Evolutionary conservation across 306 rosid genomes (phyloP), one percentile per base, ranked within the genome.

Genomic region (Corylus americana): DNA sequence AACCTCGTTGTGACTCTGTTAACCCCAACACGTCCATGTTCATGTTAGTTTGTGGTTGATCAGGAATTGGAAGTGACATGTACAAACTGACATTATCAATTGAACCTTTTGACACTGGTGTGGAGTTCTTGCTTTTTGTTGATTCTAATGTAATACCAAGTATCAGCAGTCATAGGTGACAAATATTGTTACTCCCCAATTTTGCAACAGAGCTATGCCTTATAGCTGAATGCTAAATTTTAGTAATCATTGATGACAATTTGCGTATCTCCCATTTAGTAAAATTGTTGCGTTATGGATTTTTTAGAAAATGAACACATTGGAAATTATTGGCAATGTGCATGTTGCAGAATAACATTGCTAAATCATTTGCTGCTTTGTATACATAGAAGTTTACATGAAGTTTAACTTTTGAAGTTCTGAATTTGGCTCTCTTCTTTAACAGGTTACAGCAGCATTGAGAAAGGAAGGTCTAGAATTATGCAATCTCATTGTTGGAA

Each of bases 391-490:
- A 59, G 35, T 10, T 22, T 22, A 59, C 14, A 22, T 22, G 66
- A 59, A 59, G 35, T 9, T 59, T 14, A 22, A 59, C 4, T 22
- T 59, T 59, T 16, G 37, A 6, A 73, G 76, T 76, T 81, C 47
- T 47, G 48, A 54, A 77, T 20, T 31, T 31, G 50, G 62, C 35
- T 17, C 6, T 81, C 53, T 70, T 22, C 35, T 45, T 44, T 83
- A 29, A 31, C 88, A 94, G 97, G 97, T 94, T 49, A 88, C 91
- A 18, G 78, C 29, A 0, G 90, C 97, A 45, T 78, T 94, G 77
- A 88, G 93, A 81, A 87, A 69, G 45, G 98, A 81, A 87, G 98
- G 98, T 44, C 80, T 94, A 49, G 98, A 94, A 74, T 92, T 97
- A 59, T 92, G 97, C 63, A 94, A 94, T 87, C 97, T 94, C 74